These are phyloP conservation scores for Alternaria consortialis DNA, from an alignment of 2,329 filamentous ascomycete species.

Conservation along the genomic window DNA sequence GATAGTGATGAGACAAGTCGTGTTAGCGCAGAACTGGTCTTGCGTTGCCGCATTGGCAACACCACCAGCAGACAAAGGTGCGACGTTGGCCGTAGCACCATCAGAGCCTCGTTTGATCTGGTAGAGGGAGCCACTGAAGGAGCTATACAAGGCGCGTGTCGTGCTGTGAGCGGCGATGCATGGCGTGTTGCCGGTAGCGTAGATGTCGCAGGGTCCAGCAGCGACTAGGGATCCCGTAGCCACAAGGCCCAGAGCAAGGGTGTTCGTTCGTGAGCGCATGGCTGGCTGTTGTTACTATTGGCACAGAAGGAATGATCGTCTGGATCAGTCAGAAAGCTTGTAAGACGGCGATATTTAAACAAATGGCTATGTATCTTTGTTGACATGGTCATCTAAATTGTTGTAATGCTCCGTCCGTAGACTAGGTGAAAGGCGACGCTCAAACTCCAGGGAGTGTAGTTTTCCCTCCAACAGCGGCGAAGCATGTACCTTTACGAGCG, in stretches of 20 bases:
- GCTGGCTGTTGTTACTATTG: background rate
- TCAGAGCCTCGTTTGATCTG: slow-evolving; percentile 67
- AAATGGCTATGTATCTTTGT: background rate
- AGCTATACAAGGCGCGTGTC: slow-evolving; percentile 68
- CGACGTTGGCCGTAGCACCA: slow-evolving; percentile 58
- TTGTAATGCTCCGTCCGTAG: background rate
- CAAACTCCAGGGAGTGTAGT: background rate
- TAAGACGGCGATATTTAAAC: slow-evolving; percentile 2
- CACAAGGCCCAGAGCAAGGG: slow-evolving; percentile 21
- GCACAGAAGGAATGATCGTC: background rate
- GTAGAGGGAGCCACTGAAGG: slow-evolving; percentile 65
- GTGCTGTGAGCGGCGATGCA: slow-evolving; percentile 72
- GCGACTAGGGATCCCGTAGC: slow-evolving; percentile 27
- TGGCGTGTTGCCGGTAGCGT: slow-evolving; percentile 66
- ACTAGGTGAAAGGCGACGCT: background rate
- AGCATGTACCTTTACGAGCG: background rate
- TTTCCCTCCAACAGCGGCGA: slow-evolving; percentile 13
- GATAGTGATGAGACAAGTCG: slow-evolving; percentile 69
- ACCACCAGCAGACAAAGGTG: slow-evolving; percentile 65
- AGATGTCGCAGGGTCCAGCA: slow-evolving; percentile 70
- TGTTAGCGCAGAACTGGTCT: slow-evolving; percentile 67
- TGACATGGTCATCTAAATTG: background rate
- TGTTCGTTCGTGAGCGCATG: slow-evolving; percentile 19
- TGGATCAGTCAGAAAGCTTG: background rate
- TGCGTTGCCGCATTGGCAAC: slow-evolving; percentile 69